phyloP scores from a whole-genome alignment of 495 filamentous ascomycete species.

The Letharia columbiana region DNA sequence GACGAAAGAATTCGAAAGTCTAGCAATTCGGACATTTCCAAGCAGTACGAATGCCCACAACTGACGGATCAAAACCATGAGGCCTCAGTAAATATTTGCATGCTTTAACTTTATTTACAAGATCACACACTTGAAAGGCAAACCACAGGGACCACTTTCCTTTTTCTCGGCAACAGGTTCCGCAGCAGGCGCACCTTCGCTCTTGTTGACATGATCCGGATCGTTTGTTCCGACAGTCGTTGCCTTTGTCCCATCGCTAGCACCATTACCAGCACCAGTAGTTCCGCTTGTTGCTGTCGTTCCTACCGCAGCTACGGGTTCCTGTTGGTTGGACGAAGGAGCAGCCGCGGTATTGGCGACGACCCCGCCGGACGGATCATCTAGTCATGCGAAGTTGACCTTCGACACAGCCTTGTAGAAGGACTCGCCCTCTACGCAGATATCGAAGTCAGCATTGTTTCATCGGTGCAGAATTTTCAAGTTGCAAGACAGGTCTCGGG shows the following conservation, averaged over 20 bases:
- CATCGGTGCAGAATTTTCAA: too few relatives aligned
- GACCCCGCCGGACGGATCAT: conserved; percentile 37
- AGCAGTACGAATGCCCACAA: background rate
- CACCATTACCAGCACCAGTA: conserved; percentile 1
- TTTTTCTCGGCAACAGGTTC: conserved; percentile 18
- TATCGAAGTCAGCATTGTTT: too few relatives aligned
- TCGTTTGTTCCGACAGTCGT: background rate
- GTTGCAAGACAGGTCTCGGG: too few relatives aligned
- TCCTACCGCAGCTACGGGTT: background rate
- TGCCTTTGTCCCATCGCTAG: background rate
- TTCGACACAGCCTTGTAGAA: conserved; percentile 78
- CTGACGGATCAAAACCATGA: background rate
- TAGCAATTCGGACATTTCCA: background rate
- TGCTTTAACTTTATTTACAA: conserved; percentile 31
- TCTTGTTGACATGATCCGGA: background rate
- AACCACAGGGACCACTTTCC: conserved; percentile 55
- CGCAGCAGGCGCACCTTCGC: background rate
- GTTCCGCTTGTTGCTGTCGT: background rate
- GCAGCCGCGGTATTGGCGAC: background rate
- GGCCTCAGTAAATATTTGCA: background rate
- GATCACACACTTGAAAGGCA: conserved; percentile 60
- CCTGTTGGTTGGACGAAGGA: background rate
- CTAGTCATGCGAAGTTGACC: conserved; percentile 73
- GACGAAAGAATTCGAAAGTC: background rate
- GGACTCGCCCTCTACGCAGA: conserved; percentile 53